Percentiles rank a stretch among this genome's conserved stretches.
phyloP scores from a whole-genome alignment of 108 stramenopile species.

The Cyclotella baltica region DNA sequence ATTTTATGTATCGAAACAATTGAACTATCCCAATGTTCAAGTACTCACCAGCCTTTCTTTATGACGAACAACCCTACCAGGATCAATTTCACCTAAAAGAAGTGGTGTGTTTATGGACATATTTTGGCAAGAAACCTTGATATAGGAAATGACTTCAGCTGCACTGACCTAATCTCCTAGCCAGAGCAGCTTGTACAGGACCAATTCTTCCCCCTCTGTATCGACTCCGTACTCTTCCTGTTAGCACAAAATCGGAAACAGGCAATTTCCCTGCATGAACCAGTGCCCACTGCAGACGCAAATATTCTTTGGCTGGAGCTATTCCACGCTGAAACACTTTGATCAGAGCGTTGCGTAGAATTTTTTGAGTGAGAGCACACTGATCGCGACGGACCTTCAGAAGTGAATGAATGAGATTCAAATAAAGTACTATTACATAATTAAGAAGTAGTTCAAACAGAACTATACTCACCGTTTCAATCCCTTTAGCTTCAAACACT shows the following conservation, averaged over 20 bases:
- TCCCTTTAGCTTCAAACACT: slow-evolving; percentile 87
- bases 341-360: slow-evolving; percentile 77
- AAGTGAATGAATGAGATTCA: background rate
- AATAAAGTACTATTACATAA: background rate
- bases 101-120: too few relatives aligned
- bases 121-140: too few relatives aligned
- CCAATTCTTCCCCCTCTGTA: slow-evolving; percentile 84
- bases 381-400: slow-evolving; percentile 77
- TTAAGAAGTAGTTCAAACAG: background rate
- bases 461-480: slow-evolving; percentile 70
- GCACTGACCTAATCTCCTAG: slow-evolving; percentile 76
- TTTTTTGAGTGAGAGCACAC: slow-evolving; percentile 84
- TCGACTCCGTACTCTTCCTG: slow-evolving; percentile 80
- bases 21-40: background rate
- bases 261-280: slow-evolving; percentile 82
- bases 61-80: slow-evolving; percentile 76
- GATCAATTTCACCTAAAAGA: slow-evolving; percentile 84
- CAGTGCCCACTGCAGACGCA: slow-evolving; percentile 79
- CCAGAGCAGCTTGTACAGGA: slow-evolving; percentile 87
- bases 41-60: slow-evolving; percentile 69
- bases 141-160: too few relatives aligned
- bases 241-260: slow-evolving; percentile 87
- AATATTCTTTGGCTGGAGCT: slow-evolving; percentile 65
- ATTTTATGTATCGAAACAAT: too few relatives aligned
- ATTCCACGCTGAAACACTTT: slow-evolving; percentile 74